These are phyloP conservation scores for Flaveria sonorensis DNA, from an alignment of 129 eudicot species.

Conservation along the genomic window DNA sequence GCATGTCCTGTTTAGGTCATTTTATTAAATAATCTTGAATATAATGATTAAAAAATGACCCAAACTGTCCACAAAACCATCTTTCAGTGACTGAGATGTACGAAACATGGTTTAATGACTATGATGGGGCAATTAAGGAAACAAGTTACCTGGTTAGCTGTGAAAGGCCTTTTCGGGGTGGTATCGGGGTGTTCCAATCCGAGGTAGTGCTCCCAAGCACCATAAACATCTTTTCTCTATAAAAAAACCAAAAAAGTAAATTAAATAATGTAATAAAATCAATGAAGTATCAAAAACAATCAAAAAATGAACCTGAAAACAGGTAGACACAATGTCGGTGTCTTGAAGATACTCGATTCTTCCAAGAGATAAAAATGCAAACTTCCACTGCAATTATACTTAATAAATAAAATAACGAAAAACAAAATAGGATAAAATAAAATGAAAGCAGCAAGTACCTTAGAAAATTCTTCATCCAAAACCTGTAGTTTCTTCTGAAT, in stretches of 20 bases:
- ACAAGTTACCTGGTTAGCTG: constrained; percentile 69
- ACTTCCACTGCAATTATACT: constrained; percentile 67
- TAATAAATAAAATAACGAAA: not conserved
- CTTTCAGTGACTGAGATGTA: not conserved
- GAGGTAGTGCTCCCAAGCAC: constrained; percentile 99
- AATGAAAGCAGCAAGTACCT: constrained; percentile 47
- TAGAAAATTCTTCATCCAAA: constrained; percentile 81
- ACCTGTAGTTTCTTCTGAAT: constrained; percentile 88
- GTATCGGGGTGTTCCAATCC: constrained; percentile 94
- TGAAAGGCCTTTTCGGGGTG: constrained; percentile 71
- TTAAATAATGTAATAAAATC: not conserved
- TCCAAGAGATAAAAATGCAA: constrained; percentile 79
- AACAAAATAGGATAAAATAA: not conserved
- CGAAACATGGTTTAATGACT: not conserved
- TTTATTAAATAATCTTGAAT: not conserved
- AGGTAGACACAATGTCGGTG: constrained; percentile 66
- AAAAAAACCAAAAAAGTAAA: not conserved
- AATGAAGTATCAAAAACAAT: not conserved
- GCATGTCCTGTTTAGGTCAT: not conserved
- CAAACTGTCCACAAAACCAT: not conserved
- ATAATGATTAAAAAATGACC: not conserved
- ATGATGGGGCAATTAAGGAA: not conserved
- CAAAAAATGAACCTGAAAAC: constrained; percentile 67
- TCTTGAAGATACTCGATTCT: constrained; percentile 91
- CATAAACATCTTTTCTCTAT: constrained; percentile 89